Base-by-base conservation (phyloP, 1,284 basidiomycete species). In the Leccinum fallax region DNA sequence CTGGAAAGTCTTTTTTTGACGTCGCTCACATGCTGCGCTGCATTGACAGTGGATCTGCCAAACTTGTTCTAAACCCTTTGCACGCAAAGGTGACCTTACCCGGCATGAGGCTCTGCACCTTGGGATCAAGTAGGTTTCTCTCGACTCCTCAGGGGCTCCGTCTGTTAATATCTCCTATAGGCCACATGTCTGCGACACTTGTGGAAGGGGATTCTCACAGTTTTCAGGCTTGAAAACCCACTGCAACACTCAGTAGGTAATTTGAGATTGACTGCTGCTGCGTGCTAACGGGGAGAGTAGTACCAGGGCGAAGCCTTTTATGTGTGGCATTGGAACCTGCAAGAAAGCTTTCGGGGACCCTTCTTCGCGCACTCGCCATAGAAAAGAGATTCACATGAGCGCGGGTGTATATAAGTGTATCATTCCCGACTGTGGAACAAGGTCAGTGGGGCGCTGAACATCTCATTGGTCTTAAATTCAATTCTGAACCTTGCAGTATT, bases 281-380 rank as follows among this genome's bases (percentile, higher is more conserved):
- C 19, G 34, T 60, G 34, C 57, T 76, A 57, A 69, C 16, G 16
- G 28, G 49, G 19, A 57, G 49, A 53, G 36, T 60, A 89, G 88
- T 64, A 82, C 84, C 13, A 76, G 75, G 26, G 71, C 60, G 4
- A 87, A 83, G 69, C 88, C 87, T 5, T 80, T 78, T 67, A 53
- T 52, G 8, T 90, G 89, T 66, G 74, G 74, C 9, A 74, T 77
- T 46, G 66, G 71, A 16, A 71, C 69, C 19, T 89, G 87, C 67
- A 63, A 54, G 7, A 75, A 79, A 32, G 70, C 74, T 13, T 89
- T 89, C 62, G 82, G 83, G 13, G 87, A 89, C 66, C 87, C 85
- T 7, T 89, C 88, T 0, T 89, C 88, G 46, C 76, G 84, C 62
- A 75, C 81, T 30, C 83, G 87, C 5, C 88, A 89, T 67, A 77